phyloP scores from a whole-genome alignment of 2,329 filamentous ascomycete species.

The Colletotrichum euphorbiae region DNA sequence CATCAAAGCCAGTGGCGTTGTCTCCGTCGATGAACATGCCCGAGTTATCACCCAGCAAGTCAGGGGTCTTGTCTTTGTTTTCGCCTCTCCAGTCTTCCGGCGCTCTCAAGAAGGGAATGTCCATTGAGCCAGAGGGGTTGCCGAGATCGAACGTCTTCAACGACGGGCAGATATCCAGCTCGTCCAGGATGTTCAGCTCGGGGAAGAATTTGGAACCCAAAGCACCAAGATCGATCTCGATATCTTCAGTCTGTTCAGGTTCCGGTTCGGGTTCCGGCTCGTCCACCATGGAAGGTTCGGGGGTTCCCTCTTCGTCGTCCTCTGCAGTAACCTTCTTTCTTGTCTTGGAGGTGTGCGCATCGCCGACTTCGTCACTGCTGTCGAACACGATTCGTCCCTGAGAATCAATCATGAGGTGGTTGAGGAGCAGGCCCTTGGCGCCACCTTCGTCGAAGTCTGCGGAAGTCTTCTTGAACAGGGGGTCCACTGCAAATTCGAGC shows the following conservation, averaged over 20 bases:
- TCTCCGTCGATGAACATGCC: conserved; percentile 90
- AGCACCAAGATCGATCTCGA: conserved; percentile 81
- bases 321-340: conserved; percentile 52
- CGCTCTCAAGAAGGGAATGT: conserved; percentile 92
- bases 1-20: conserved; percentile 83
- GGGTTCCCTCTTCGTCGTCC: conserved; percentile 53
- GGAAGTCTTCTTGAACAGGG: conserved; percentile 98
- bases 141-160: conserved; percentile 94
- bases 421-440: conserved; percentile 92
- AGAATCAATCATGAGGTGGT: conserved; percentile 95
- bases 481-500: conserved; percentile 94
- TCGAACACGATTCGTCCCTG: conserved; percentile 97
- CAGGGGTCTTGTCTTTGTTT: conserved; percentile 69
- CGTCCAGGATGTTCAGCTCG: conserved; percentile 79
- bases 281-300: conserved; percentile 42
- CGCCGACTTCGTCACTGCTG: conserved; percentile 87
- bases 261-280: conserved; percentile 46
- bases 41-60: conserved; percentile 73
- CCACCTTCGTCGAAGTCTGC: conserved; percentile 99
- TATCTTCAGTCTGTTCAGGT: conserved; percentile 56
- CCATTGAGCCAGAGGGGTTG: conserved; percentile 83
- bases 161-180: conserved; percentile 93
- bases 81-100: conserved; percentile 86
- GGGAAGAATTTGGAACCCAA: conserved; percentile 89
- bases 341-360: conserved; percentile 58